phyloP scores from a whole-genome alignment of 208 protist species.

The Wallacemonas sp. region DNA sequence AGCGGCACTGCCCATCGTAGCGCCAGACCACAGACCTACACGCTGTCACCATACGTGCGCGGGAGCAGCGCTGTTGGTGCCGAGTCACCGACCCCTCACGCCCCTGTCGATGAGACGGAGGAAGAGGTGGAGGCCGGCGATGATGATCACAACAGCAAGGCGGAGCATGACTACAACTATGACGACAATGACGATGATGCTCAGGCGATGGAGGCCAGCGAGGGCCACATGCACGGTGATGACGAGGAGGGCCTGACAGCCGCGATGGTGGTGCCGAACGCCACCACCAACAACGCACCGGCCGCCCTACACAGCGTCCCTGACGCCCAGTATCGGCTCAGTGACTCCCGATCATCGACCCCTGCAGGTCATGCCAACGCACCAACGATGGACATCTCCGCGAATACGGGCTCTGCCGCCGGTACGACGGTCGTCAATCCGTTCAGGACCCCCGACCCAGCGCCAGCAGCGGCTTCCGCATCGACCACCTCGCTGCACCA shows the following conservation, averaged over 20 bases:
- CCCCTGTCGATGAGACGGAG: not conserved
- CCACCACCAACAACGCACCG: no score
- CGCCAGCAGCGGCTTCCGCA: not conserved
- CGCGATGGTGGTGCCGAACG: no score
- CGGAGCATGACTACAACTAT: no score
- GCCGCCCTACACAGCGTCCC: no score
- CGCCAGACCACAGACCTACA: no score
- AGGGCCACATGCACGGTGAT: not conserved
- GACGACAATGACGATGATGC: not conserved
- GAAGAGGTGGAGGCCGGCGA: not conserved
- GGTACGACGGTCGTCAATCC: not conserved
- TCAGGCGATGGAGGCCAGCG: no score
- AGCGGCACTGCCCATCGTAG: no score
- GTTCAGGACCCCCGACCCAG: conserved; percentile 1
- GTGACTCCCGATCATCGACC: no score
- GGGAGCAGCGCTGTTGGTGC: not conserved
- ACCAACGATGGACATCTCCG: not conserved
- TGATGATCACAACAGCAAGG: not conserved
- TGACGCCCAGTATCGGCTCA: no score
- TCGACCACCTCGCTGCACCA: not conserved
- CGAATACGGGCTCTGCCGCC: not conserved
- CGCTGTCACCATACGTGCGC: conserved; percentile 11
- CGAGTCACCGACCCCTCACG: conserved; percentile 1
- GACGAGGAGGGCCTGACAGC: not conserved
- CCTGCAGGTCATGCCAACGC: no score